Base-by-base conservation (phyloP, 2,329 filamentous ascomycete genomes). In the Emergomyces pasteurianus region DNA sequence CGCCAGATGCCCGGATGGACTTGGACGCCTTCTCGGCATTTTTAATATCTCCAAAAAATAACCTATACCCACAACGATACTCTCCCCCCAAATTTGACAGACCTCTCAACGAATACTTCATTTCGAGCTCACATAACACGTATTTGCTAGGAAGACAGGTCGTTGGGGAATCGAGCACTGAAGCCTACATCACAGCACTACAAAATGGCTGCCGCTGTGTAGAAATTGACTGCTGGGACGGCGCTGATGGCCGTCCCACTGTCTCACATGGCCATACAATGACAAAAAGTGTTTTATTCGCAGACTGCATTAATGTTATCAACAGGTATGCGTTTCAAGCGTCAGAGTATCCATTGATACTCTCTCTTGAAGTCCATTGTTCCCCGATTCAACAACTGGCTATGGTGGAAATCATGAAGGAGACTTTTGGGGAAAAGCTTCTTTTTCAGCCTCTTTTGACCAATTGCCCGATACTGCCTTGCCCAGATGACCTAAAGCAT, bases 211-310 rank as follows among this genome's bases (percentile, higher is more conserved):
- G 94, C 72, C 88, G 94, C 57, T 97, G 94, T 73, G 87, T 99
- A 53, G 94, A 99, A 75, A 90, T 99, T 58, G 94, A 99, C 74
- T 97, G 92, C 75, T 99, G 94, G 94, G 91, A 99, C 74, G 94
- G 94, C 18, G 82, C 84, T 58, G 88, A 96, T 70, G 90, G 90
- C 46, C 84, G 90, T 68, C 94, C 94, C 0, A 85, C 91, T 59
- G 94, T 99, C 38, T 91, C 90, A 63, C 94, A 99, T 68, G 94
- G 94, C 28, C 86, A 87, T 62, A 96, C 92, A 0, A 81, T 95
- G 74, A 97, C 94, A 0, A 92, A 86, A 14, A 87, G 89, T 62
- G 91, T 97, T 60, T 85, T 89, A 43, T 99, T 99, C 75, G 83
- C 86, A 53, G 92, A 97, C 73, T 92, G 92, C 64, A 90, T 99